Conservation (phyloP, 208 protist species). For the Crithidia mellificae region DNA sequence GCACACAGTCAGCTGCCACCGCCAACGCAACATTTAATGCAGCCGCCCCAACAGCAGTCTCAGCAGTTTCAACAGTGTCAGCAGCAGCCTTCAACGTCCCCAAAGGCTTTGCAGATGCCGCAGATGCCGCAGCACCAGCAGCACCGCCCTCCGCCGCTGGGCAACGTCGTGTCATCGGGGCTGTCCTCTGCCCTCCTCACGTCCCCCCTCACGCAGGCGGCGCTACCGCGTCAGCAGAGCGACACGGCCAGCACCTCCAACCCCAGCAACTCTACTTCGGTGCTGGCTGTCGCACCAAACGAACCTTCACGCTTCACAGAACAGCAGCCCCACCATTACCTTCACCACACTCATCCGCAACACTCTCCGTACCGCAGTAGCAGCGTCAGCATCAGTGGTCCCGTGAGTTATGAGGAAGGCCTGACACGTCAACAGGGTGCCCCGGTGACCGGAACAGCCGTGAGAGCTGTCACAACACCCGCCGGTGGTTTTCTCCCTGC, state of each 20-base stretch:
- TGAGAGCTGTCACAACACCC: neutral
- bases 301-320: too few relatives aligned
- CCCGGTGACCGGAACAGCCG: neutral
- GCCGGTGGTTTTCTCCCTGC: neutral
- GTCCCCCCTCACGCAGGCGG: neutral
- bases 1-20: neutral
- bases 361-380: neutral
- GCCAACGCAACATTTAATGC: neutral
- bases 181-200: neutral
- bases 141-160: neutral
- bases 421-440: neutral
- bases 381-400: neutral
- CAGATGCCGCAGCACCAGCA: neutral
- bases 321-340: too few relatives aligned
- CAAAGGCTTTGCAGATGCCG: too few relatives aligned
- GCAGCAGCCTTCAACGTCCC: too few relatives aligned
- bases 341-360: too few relatives aligned
- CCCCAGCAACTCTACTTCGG: neutral
- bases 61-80: too few relatives aligned
- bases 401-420: too few relatives aligned
- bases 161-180: neutral
- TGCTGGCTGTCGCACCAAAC: too few relatives aligned
- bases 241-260: neutral
- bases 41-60: neutral
- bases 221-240: neutral